Conservation (phyloP, 2,329 filamentous ascomycete genomes). For the Metarhizium album region DNA sequence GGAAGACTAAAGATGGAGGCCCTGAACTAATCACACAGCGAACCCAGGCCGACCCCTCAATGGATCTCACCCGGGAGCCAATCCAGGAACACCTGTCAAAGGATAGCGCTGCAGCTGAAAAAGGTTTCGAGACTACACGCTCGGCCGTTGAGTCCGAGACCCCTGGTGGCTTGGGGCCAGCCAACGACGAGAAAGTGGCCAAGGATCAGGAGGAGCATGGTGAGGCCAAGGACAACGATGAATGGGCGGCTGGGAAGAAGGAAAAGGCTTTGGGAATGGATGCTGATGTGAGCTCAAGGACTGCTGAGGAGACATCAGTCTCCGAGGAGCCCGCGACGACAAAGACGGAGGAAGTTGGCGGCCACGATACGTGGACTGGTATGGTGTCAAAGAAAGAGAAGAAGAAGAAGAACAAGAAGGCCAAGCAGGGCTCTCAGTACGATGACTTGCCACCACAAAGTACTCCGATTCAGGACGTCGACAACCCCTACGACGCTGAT, state of each 20-base stretch:
- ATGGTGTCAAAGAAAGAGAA: constrained; percentile 17
- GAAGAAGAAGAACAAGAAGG: constrained; percentile 17
- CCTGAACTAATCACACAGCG: constrained; percentile 19
- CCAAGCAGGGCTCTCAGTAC: constrained; percentile 3
- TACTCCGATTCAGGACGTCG: constrained; percentile 3
- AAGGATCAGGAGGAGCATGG: constrained; percentile 1
- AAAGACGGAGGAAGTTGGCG: constrained; percentile 4
- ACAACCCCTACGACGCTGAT: constrained; percentile 5
- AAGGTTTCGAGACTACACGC: neutral
- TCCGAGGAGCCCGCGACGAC: constrained; percentile 7
- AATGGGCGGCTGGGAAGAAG: constrained; percentile 9
- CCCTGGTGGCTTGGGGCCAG: neutral
- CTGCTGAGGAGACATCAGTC: constrained; percentile 5
- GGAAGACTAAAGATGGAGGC: constrained; percentile 22
- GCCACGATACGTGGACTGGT: constrained; percentile 4
- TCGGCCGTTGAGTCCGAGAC: neutral
- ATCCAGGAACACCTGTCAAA: neutral
- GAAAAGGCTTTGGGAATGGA: constrained; percentile 11
- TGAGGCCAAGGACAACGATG: constrained; percentile 4
- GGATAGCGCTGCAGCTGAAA: neutral
- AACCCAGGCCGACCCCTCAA: constrained; percentile 13
- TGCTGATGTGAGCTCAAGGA: constrained; percentile 8
- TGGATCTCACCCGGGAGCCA: neutral
- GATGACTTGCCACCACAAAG: constrained; percentile 5
- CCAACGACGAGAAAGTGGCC: constrained; percentile 1